Evolutionary conservation across 768 basidiomycete genomes (phyloP).

Genomic region (Phaeolepiota aurea): DNA sequence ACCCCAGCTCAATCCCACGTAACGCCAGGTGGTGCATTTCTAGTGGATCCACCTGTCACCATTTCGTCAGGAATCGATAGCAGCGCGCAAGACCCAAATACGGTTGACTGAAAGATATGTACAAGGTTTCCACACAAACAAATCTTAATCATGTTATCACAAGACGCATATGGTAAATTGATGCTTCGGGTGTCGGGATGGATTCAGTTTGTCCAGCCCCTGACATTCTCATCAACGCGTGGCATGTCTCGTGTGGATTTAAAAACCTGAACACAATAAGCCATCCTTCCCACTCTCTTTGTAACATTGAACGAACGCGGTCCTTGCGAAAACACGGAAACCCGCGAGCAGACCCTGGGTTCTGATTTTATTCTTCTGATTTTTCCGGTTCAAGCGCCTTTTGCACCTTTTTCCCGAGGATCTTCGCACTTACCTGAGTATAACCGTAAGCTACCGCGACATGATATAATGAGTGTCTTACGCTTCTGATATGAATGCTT

Average conservation of each 20-base stretch:
- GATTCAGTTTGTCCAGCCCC: neutral
- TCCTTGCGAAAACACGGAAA: constrained; percentile 1
- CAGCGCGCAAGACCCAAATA: neutral
- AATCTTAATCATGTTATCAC: neutral
- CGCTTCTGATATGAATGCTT: constrained; percentile 76
- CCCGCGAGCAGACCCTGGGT: constrained; percentile 10
- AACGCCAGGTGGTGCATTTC: no score
- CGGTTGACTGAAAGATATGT: neutral
- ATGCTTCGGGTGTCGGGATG: neutral
- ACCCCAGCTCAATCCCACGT: neutral
- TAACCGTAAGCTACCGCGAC: constrained; percentile 10
- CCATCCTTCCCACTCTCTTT: constrained; percentile 12
- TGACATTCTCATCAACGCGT: constrained; percentile 5
- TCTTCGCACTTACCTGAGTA: constrained; percentile 70
- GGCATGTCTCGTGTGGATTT: constrained; percentile 1
- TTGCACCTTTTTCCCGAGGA: constrained; percentile 55
- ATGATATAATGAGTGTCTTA: constrained; percentile 20
- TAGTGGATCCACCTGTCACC: no score
- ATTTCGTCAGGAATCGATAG: no score
- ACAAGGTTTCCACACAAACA: neutral
- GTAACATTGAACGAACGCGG: neutral
- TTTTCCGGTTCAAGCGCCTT: constrained; percentile 31
- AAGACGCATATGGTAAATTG: neutral
- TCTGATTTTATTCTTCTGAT: constrained; percentile 22
- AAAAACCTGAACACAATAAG: constrained; percentile 17